Evolutionary conservation across 805 yeast species (phyloP).

Genomic region (Zygoascus tannicola): DNA sequence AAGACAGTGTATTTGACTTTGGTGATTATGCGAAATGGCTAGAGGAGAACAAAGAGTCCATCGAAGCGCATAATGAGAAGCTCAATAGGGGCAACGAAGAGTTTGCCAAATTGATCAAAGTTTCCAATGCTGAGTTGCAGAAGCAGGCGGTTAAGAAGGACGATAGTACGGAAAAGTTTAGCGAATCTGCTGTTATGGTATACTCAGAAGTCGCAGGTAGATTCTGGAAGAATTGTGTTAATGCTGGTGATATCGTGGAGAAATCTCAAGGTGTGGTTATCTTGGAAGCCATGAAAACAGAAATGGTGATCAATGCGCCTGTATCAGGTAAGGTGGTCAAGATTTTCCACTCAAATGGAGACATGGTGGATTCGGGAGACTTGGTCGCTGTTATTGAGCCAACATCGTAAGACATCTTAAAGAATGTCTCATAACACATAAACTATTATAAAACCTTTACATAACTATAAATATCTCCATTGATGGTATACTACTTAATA

Average conservation of each 20-base stretch:
- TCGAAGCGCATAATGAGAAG: slow-evolving; percentile 49
- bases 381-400: slow-evolving; percentile 71
- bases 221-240: slow-evolving; percentile 82
- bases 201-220: slow-evolving; percentile 96
- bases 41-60: slow-evolving; percentile 59
- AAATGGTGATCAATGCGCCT: slow-evolving; percentile 78
- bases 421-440: not conserved
- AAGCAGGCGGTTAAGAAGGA: slow-evolving; percentile 39
- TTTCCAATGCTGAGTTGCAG: slow-evolving; percentile 66
- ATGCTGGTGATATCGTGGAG: slow-evolving; percentile 64
- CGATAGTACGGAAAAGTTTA: slow-evolving; percentile 44
- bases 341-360: slow-evolving; percentile 69
- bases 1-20: slow-evolving; percentile 75
- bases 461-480: too few relatives aligned
- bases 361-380: slow-evolving; percentile 96
- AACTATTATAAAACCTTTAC: not conserved
- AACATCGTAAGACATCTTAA: not conserved
- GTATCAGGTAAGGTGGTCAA: slow-evolving; percentile 26
- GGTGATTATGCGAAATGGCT: slow-evolving; percentile 71
- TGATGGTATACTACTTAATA: too few relatives aligned
- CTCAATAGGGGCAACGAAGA: slow-evolving; percentile 84
- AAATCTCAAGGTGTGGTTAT: slow-evolving; percentile 76
- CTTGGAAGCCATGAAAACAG: slow-evolving; percentile 98
- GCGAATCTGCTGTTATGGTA: slow-evolving; percentile 73
- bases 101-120: slow-evolving; percentile 73